A percentile compares a stretch with the other conserved stretches of the same genome.
Conservation (phyloP, 2,329 filamentous ascomycete species). For the Cercospora brassicicola region DNA sequence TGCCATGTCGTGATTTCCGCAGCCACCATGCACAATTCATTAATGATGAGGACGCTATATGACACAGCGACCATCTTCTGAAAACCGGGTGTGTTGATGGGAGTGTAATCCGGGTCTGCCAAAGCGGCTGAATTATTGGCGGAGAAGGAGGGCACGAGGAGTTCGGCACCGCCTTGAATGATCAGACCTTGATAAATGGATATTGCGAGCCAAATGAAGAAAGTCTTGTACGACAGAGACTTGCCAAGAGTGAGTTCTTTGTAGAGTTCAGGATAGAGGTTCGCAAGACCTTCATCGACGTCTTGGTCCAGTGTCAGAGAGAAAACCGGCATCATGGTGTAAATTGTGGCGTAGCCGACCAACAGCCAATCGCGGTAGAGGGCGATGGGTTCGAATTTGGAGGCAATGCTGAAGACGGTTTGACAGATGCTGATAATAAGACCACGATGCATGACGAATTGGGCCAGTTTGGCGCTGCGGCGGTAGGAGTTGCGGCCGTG, state of each 20-base stretch:
- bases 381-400: constrained; percentile 88
- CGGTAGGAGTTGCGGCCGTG: constrained; percentile 98
- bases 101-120: constrained; percentile 20
- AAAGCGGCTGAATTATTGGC: constrained; percentile 19
- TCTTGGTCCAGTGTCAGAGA: constrained; percentile 92
- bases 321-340: constrained; percentile 90
- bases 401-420: constrained; percentile 94
- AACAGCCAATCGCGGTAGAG: constrained; percentile 96
- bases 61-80: constrained; percentile 78
- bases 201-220: constrained; percentile 94
- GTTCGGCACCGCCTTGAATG: constrained; percentile 90
- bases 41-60: constrained; percentile 88
- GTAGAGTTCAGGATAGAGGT: constrained; percentile 94
- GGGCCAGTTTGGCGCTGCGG: constrained; percentile 87
- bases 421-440: constrained; percentile 94
- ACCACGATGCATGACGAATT: constrained; percentile 97
- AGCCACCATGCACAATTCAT: constrained; percentile 95
- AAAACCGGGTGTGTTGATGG: constrained; percentile 35
- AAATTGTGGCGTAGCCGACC: constrained; percentile 93
- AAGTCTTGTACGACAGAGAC: constrained; percentile 85
- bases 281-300: constrained; percentile 89
- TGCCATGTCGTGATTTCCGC: constrained; percentile 98
- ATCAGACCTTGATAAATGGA: constrained; percentile 93
- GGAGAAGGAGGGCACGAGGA: constrained; percentile 73
- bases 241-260: constrained; percentile 91